Evolutionary conservation across 441 rosid genomes (phyloP), one percentile per base, ranked within the genome.

Genomic region (Dalechampia spathulata): DNA sequence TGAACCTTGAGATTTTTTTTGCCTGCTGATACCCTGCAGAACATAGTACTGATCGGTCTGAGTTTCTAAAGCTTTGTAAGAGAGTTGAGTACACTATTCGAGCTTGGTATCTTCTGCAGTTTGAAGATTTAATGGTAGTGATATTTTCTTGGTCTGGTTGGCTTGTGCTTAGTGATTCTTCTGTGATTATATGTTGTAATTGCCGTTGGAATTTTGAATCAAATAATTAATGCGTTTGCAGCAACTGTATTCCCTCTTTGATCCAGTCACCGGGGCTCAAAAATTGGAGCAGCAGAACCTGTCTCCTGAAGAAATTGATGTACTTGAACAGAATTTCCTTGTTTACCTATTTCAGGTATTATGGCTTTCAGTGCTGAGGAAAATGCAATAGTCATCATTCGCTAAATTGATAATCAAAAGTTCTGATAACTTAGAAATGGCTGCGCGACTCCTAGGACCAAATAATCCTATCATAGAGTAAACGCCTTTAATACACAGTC

Each of bases 101-200:
- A 68, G 97, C 99, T 44, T 93, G 97, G 99, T 93, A 93, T 72
- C 83, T 82, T 63, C 80, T 93, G 49, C 96, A 93, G 62, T 93
- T 89, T 71, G 99, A 92, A 67, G 95, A 92, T 70, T 72, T 88
- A 67, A 84, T 92, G 97, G 99, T 92, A 80, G 11, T 57, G 56
- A 13, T 58, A 11, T 23, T 37, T 50, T 52, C 15, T 64, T 30
- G 52, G 1, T 5, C 30, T 15, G 7, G 40, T 7, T 32, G 25
- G 8, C 25, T 25, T 42, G 22, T 7, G n/a, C 16, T 28, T 50
- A 30, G 34, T 30, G 34, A 30, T 30, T 30, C 34, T n/a, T n/a
- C n/a, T n/a, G n/a, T n/a, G n/a, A n/a, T n/a, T n/a, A n/a, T n/a
- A n/a, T 38, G 2, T 44, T 57, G 30, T 37, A 25, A 54, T 13